phyloP scores from a whole-genome alignment of 176 grass and related monocot genomes.

The Aegilops longissima region DNA sequence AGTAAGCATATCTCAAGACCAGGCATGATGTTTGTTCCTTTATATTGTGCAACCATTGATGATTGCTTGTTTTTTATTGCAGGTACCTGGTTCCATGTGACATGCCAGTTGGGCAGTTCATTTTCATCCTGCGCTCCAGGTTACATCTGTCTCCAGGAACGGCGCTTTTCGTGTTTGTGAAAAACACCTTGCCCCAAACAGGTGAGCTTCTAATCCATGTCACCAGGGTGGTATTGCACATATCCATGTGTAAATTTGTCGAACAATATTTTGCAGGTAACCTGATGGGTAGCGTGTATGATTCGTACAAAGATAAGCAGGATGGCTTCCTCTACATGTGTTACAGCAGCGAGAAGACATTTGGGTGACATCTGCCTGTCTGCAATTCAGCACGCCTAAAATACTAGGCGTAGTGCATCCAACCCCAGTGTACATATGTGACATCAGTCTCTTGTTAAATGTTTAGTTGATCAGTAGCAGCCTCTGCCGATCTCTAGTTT shows the following conservation, averaged over 20 bases:
- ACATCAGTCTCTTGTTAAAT: not conserved
- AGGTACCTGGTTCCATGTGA: slow-evolving; percentile 35
- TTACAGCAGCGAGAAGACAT: slow-evolving; percentile 87
- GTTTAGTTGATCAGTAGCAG: not conserved
- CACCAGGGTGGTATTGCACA: not conserved
- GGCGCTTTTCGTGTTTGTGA: slow-evolving; percentile 82
- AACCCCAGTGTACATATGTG: not conserved
- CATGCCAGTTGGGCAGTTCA: slow-evolving; percentile 71
- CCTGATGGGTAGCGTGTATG: slow-evolving; percentile 57
- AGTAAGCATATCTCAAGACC: not conserved
- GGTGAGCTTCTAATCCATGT: slow-evolving; percentile 23
- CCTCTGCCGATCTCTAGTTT: not conserved
- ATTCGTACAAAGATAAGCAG: slow-evolving; percentile 62
- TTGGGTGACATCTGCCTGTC: slow-evolving; percentile 44
- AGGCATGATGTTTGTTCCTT: not conserved
- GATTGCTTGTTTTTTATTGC: not conserved
- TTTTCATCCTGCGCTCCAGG: slow-evolving; percentile 62
- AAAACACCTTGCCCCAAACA: slow-evolving; percentile 77
- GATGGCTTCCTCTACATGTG: slow-evolving; percentile 94
- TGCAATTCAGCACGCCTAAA: not conserved
- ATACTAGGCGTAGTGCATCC: not conserved
- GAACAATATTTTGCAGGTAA: slow-evolving; percentile 22
- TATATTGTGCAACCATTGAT: not conserved
- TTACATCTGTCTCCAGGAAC: slow-evolving; percentile 58
- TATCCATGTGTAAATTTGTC: not conserved